These are phyloP conservation scores for Periglandula ipomoeae DNA, from an alignment of 2,329 filamentous ascomycete genomes.

Conservation along the genomic window DNA sequence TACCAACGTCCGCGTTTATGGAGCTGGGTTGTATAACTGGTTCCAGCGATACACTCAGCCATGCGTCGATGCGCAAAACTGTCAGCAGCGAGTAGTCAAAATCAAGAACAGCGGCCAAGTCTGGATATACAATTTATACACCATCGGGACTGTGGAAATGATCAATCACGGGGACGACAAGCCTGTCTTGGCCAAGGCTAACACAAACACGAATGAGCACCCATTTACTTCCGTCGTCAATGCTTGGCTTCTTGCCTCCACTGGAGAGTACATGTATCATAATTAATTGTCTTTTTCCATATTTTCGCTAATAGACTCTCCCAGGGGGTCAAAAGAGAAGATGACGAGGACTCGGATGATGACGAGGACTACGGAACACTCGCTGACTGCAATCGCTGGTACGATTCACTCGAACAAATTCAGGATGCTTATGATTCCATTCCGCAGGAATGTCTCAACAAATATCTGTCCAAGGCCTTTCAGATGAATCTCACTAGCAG, in stretches of 20 bases:
- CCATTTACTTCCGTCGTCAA: background rate
- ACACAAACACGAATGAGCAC: background rate
- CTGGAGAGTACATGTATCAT: background rate
- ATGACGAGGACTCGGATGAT: background rate
- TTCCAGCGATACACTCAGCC: constrained; percentile 9
- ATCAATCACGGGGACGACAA: constrained; percentile 7
- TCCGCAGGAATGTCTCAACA: background rate
- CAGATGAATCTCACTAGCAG: constrained; percentile 1
- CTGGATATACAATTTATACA: constrained; percentile 17
- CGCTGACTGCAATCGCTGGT: background rate
- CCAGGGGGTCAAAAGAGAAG: background rate
- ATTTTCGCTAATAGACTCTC: too few species aligned
- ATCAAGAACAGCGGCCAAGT: constrained; percentile 13
- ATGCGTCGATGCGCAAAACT: constrained; percentile 8
- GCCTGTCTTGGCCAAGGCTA: background rate
- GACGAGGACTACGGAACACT: background rate
- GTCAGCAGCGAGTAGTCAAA: constrained; percentile 14
- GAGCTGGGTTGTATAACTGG: constrained; percentile 19
- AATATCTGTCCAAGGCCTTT: background rate
- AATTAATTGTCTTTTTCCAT: background rate
- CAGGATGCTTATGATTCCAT: background rate
- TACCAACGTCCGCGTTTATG: constrained; percentile 14
- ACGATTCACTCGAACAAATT: constrained; percentile 1
- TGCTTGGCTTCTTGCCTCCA: background rate
- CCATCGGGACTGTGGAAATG: constrained; percentile 19